phyloP scores from a whole-genome alignment of 1,284 basidiomycete genomes.

The Testicularia cyperi region DNA sequence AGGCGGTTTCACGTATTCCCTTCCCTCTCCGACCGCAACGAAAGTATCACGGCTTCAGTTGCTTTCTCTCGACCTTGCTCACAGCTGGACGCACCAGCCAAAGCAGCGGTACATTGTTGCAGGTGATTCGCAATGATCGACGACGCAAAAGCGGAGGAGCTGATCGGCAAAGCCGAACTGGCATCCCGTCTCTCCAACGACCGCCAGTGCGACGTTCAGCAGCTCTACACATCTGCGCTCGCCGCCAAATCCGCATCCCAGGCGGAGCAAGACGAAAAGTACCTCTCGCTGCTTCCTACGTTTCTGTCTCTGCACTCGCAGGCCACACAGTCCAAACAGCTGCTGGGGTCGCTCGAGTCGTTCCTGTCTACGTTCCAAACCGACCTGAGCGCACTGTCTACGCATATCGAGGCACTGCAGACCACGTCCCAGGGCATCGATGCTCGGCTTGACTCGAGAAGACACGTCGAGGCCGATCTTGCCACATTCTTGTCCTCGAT shows the following conservation, averaged over 20 bases:
- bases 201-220: conserved; percentile 7
- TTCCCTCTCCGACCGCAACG: too few relatives aligned
- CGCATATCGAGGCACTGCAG: conserved; percentile 91
- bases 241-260: not conserved
- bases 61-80: too few relatives aligned
- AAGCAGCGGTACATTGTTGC: not conserved
- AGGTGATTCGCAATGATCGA: conserved; percentile 7
- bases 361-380: conserved; percentile 93
- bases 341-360: conserved; percentile 76
- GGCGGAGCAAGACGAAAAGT: conserved; percentile 2
- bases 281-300: conserved; percentile 8
- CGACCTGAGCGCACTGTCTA: conserved; percentile 87
- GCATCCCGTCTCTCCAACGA: conserved; percentile 9
- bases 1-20: too few relatives aligned
- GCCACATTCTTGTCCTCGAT: conserved; percentile 77
- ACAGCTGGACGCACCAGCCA: too few relatives aligned
- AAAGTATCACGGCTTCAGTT: too few relatives aligned
- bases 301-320: conserved; percentile 64
- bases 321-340: conserved; percentile 67
- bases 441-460: conserved; percentile 75
- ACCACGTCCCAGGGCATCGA: conserved; percentile 86
- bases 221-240: conserved; percentile 11
- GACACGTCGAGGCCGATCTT: conserved; percentile 81
- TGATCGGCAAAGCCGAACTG: conserved; percentile 3
- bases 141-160: conserved; percentile 28